A percentile compares a stretch with the other conserved stretches of the same genome.
These are phyloP conservation scores for Ganoderma sinense DNA, from an alignment of 1,284 basidiomycete species.

Conservation along the genomic window DNA sequence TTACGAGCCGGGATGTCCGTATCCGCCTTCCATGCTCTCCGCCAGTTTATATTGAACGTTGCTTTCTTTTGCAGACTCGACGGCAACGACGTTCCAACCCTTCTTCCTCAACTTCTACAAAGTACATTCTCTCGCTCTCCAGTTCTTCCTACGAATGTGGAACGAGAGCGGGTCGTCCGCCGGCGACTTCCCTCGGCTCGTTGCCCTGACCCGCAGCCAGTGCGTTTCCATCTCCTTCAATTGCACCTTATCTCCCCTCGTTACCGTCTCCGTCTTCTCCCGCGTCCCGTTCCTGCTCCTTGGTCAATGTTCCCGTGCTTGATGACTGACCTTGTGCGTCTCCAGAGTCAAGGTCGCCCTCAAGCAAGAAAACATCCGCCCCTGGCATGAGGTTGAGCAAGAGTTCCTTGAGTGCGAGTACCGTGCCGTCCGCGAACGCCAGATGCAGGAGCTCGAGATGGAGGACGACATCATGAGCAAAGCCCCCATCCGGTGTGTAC, in stretches of 20 bases:
- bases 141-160: conserved; percentile 97
- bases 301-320: conserved; percentile 6
- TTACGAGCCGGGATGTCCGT: conserved; percentile 79
- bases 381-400: conserved; percentile 87
- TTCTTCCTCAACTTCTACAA: conserved; percentile 90
- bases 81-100: conserved; percentile 86
- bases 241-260: conserved; percentile 1
- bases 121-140: conserved; percentile 84
- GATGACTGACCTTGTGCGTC: conserved; percentile 11
- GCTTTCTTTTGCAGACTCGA: conserved; percentile 59
- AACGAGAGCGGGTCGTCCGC: conserved; percentile 86
- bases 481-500: conserved; percentile 78
- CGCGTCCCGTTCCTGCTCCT: background rate
- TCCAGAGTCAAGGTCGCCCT: conserved; percentile 80
- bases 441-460: conserved; percentile 93
- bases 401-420: conserved; percentile 91
- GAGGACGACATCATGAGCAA: conserved; percentile 92
- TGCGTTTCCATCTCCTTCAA: conserved; percentile 48
- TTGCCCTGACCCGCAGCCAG: conserved; percentile 88
- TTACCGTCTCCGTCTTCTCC: background rate
- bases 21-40: conserved; percentile 3
- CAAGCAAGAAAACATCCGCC: conserved; percentile 77
- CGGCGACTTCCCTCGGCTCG: conserved; percentile 85
- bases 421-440: conserved; percentile 86
- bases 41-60: background rate